Evolutionary conservation across 768 basidiomycete genomes (phyloP), one percentile per base, ranked within the genome.

Genomic region (Coprinopsis strossmayeri): DNA sequence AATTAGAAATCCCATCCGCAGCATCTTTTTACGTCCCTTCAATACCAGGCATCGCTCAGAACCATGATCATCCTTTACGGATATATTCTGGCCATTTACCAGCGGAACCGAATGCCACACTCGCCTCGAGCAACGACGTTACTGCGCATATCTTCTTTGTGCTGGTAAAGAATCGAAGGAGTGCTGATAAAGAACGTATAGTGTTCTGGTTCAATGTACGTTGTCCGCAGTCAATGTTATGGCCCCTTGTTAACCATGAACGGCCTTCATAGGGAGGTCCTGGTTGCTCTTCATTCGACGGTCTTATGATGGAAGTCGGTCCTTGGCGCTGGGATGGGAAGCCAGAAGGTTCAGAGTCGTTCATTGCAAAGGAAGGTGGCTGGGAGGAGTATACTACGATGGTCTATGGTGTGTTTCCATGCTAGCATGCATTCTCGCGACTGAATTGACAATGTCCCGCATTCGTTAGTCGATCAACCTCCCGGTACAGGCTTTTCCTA

Each of bases 351-450:
- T 69, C 80, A 13, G 82, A 87, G 48, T 78, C 84, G 2, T 76
- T 94, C 53, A 78, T 77, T 57, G 75, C 81, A 17, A 70, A 79
- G 7, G 84, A 91, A 53, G 92, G 93, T 23, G 93, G 93, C 7
- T 98, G 95, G 95, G 93, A 98, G 61, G 95, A 98, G 62, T 97
- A 95, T 62, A 84, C 89, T 20, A 93, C 88, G 27, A 82, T 98
- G 70, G 82, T 98, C 49, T 97, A 87, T 58, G 68, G 95, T 97
- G 57, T 61, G 88, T 48, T 32, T 25, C 40, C n/a, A n/a, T n/a
- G n/a, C n/a, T n/a, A n/a, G n/a, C n/a, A n/a, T n/a, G n/a, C n/a
- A n/a, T n/a, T n/a, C n/a, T n/a, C n/a, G n/a, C n/a, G n/a, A n/a
- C n/a, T n/a, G n/a, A n/a, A n/a, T n/a, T n/a, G n/a, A n/a, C n/a